These are phyloP conservation scores for Globisporangium acanthophoron DNA, from an alignment of 352 stramenopile species.

Conservation along the genomic window DNA sequence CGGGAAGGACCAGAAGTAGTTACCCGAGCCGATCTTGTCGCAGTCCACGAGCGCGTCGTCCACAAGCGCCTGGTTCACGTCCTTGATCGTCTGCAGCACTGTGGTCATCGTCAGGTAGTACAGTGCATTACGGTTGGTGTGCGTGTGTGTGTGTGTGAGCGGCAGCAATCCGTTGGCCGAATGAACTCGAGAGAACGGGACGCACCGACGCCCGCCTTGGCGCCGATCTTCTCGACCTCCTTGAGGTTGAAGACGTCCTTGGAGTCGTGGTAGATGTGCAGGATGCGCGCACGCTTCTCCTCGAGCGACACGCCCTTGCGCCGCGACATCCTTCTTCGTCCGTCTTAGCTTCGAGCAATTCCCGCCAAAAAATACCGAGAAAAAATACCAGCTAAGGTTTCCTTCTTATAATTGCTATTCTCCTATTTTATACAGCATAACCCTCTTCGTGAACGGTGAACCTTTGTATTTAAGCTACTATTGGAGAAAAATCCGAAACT, in stretches of 20 bases:
- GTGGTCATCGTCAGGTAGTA: background rate
- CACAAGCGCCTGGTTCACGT: slow-evolving; percentile 84
- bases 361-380: too few relatives aligned
- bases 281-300: slow-evolving; percentile 81
- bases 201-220: slow-evolving; percentile 78
- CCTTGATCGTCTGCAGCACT: slow-evolving; percentile 88
- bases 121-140: background rate
- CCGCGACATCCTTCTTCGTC: slow-evolving; percentile 14
- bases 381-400: too few relatives aligned
- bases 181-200: background rate
- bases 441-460: too few relatives aligned
- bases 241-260: slow-evolving; percentile 87
- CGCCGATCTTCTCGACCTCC: slow-evolving; percentile 81
- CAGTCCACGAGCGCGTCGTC: slow-evolving; percentile 79
- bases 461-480: too few relatives aligned
- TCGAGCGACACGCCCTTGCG: slow-evolving; percentile 80
- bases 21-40: slow-evolving; percentile 85
- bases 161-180: background rate
- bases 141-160: background rate
- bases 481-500: too few relatives aligned
- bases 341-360: too few relatives aligned
- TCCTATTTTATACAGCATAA: too few relatives aligned
- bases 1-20: slow-evolving; percentile 88
- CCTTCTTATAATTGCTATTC: too few relatives aligned
- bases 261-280: slow-evolving; percentile 82